These are phyloP conservation scores for Globisporangium polare DNA, from an alignment of 352 stramenopile genomes.

Conservation along the genomic window DNA sequence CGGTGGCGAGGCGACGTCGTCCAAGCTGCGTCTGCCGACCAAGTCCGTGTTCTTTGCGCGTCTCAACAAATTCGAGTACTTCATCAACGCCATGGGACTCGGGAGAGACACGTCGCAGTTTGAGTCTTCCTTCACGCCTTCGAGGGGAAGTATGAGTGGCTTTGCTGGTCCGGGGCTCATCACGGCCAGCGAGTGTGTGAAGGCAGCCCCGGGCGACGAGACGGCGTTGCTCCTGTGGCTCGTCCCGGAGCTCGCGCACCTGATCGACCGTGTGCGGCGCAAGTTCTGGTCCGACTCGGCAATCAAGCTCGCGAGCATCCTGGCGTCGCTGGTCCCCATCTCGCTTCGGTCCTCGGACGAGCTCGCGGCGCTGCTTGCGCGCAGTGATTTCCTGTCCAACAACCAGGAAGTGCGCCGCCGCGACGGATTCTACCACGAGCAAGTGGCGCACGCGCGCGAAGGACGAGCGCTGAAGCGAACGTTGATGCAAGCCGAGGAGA, in stretches of 20 bases:
- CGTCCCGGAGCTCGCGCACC: conserved; percentile 56
- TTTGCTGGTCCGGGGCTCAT: conserved; percentile 30
- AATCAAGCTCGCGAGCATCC: conserved; percentile 60
- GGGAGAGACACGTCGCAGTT: conserved; percentile 67
- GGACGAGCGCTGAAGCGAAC: conserved; percentile 51
- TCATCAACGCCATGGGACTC: conserved; percentile 75
- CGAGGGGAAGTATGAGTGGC: conserved; percentile 22
- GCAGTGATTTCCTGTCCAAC: conserved; percentile 60
- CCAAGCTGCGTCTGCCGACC: conserved; percentile 38
- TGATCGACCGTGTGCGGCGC: conserved; percentile 62
- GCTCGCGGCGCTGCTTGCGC: conserved; percentile 43
- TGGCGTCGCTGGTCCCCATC: conserved; percentile 55
- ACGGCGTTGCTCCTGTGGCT: conserved; percentile 77
- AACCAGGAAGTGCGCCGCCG: conserved; percentile 74
- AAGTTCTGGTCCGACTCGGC: conserved; percentile 74
- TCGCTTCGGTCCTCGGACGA: conserved; percentile 70
- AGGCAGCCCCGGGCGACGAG: conserved; percentile 66
- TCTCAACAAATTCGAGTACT: conserved; percentile 85
- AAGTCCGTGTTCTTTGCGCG: conserved; percentile 68
- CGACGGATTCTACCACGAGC: conserved; percentile 82
- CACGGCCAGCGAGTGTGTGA: conserved; percentile 50
- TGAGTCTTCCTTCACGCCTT: conserved; percentile 71
- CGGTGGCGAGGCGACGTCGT: conserved; percentile 16
- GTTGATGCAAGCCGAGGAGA: conserved; percentile 52
- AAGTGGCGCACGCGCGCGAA: conserved; percentile 77